phyloP scores from a whole-genome alignment of 1,139 yeast genomes.

The Spathaspora jeffriesii region DNA sequence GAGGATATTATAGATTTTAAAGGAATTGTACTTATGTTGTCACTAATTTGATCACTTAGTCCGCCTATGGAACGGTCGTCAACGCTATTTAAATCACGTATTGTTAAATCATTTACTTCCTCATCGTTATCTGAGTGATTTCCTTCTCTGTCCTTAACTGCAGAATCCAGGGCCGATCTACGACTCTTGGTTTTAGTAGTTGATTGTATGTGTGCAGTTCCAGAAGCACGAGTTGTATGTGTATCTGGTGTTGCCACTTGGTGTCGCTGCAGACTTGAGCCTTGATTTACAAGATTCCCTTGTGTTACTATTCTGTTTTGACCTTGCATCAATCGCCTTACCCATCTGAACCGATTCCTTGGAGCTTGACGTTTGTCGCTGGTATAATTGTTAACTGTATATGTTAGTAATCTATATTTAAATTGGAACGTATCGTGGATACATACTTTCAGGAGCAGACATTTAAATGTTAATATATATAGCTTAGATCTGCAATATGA shows the following conservation, averaged over 20 bases:
- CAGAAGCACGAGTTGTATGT: background rate
- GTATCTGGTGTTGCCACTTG: background rate
- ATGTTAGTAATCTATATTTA: background rate
- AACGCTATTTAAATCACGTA: background rate
- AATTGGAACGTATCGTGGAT: background rate
- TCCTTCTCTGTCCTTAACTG: background rate
- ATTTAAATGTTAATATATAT: slow-evolving; percentile 1
- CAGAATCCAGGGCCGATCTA: background rate
- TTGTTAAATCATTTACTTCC: slow-evolving; percentile 1
- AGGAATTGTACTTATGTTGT: slow-evolving; percentile 50
- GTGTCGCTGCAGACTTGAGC: slow-evolving; percentile 1
- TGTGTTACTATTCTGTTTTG: slow-evolving; percentile 23
- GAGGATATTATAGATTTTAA: slow-evolving; percentile 50
- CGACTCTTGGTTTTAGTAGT: background rate
- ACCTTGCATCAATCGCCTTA: slow-evolving; percentile 47
- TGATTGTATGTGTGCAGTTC: background rate
- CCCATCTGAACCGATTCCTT: slow-evolving; percentile 47
- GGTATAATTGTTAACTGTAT: slow-evolving; percentile 2
- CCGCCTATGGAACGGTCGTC: slow-evolving; percentile 9
- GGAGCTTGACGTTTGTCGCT: slow-evolving; percentile 20
- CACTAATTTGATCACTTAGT: slow-evolving; percentile 16
- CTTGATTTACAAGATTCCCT: slow-evolving; percentile 4
- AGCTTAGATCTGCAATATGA: background rate
- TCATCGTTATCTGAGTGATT: background rate
- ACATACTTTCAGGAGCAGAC: slow-evolving; percentile 15